Percentiles rank a stretch among this genome's conserved stretches.
Conservation (phyloP, 345 rosid genomes). For the Sapria himalayana region DNA sequence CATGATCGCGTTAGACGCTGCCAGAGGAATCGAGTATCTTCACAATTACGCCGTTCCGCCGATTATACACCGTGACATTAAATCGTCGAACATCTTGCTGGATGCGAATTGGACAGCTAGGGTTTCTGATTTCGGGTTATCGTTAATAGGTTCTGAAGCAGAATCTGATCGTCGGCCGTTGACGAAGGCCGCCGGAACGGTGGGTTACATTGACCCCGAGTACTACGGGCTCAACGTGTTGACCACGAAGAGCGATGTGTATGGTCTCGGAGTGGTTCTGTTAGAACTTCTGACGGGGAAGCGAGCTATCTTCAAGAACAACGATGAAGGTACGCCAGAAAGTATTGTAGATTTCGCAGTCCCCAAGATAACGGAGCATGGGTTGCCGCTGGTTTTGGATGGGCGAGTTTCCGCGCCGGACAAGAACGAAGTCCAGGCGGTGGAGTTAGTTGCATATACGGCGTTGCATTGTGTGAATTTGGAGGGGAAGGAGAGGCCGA, state of each 20-base stretch:
- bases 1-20: constrained; percentile 61
- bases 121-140: constrained; percentile 79
- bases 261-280: constrained; percentile 71
- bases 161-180: constrained; percentile 21
- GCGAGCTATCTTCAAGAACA: constrained; percentile 35
- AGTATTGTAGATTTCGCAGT: constrained; percentile 56
- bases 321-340: constrained; percentile 21
- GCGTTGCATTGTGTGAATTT: constrained; percentile 61
- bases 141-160: constrained; percentile 38
- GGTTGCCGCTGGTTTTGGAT: constrained; percentile 35
- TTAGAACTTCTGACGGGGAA: constrained; percentile 62
- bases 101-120: constrained; percentile 56
- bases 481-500: constrained; percentile 58
- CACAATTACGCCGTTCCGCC: constrained; percentile 73
- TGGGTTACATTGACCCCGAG: constrained; percentile 84
- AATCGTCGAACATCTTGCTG: constrained; percentile 63
- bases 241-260: constrained; percentile 75
- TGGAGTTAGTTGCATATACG: constrained; percentile 57
- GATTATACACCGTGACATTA: constrained; percentile 74
- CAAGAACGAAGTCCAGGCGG: constrained; percentile 48
- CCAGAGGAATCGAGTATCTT: constrained; percentile 75
- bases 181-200: constrained; percentile 75
- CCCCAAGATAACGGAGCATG: constrained; percentile 24
- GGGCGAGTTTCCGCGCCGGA: constrained; percentile 34
- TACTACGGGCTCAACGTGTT: constrained; percentile 67